These are phyloP conservation scores for Beta corolliflora DNA, from an alignment of 179 eudicot species.

Conservation along the genomic window DNA sequence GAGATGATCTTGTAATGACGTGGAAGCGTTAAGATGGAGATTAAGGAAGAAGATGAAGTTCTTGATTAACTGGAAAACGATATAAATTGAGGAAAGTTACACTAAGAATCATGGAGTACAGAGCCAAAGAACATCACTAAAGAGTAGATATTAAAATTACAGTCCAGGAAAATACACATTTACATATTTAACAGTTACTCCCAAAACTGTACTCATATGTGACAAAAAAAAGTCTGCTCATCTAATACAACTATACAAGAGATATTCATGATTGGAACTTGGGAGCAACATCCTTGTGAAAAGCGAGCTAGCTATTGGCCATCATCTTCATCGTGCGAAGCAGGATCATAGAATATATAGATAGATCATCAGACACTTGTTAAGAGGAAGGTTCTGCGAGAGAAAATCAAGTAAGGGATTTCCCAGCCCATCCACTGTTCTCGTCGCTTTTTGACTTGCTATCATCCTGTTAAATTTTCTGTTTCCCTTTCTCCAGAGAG, in stretches of 20 bases:
- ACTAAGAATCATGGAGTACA: not conserved
- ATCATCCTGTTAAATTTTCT: slow-evolving; percentile 88
- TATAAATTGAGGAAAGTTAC: too few relatives aligned
- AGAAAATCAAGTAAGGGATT: slow-evolving; percentile 66
- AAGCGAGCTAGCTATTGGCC: not conserved
- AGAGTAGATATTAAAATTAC: not conserved
- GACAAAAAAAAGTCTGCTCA: not conserved
- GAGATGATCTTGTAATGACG: too few relatives aligned
- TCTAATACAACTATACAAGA: not conserved
- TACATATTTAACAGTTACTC: not conserved
- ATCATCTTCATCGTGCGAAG: slow-evolving; percentile 1
- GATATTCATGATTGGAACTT: not conserved
- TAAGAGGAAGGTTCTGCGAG: not conserved
- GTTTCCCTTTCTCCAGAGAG: slow-evolving; percentile 87
- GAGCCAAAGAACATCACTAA: not conserved
- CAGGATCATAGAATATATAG: not conserved
- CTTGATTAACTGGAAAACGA: not conserved
- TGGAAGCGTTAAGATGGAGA: too few relatives aligned
- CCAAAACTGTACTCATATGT: not conserved
- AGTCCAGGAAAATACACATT: not conserved
- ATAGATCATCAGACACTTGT: not conserved
- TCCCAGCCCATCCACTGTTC: slow-evolving; percentile 98
- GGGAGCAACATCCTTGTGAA: not conserved
- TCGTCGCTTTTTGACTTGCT: slow-evolving; percentile 80
- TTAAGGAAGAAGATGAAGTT: not conserved